Base-by-base conservation (phyloP, 2,329 filamentous ascomycete genomes). In the Bipolaris cookei region DNA sequence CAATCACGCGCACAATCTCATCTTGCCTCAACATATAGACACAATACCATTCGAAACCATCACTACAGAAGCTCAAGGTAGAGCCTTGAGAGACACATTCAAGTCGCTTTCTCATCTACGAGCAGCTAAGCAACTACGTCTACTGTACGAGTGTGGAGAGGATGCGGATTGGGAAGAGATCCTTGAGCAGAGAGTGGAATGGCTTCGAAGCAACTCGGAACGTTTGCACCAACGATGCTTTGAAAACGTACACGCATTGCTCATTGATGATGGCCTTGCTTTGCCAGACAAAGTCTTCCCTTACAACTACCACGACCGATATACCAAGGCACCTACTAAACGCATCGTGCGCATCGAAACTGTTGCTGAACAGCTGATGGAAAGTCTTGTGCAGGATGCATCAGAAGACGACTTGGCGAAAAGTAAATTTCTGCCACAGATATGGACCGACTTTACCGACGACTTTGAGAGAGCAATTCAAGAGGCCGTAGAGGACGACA, bases 271-370 rank as follows among this genome's bases (percentile, higher is more conserved):
- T 74, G 88, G 90, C 0, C 77, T 94, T 50, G 78, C 80, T 13
- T 78, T 79, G 2, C 81, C 83, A 6, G 79, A 72, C n/a, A 75
- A 84, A 18, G 83, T 86, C 1, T 83, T 90, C 63, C 72, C 80
- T 0, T 90, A 86, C 64, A 69, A 78, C 4, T 90, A 86, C 56
- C 72, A 76, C 70, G 83, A 89, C 70, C 77, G 81, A 20, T 90
- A 90, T 62, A 88, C 88, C 0, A 78, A 81, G 18, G 85, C 84
- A 51, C 79, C 82, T 6, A 90, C 86, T 65, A 90, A 87, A 74
- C 85, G 90, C 23, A 92, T 96, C 51, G 86, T 94, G 16, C 84
- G 91, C 7, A 90, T 96, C 61, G 91, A 96, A 75, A 83, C 86
- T 1, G 71, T 93, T 1, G 90, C 90, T 0, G 85, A 87, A 34